Conservation (phyloP, 1,284 basidiomycete species). For the Malassezia japonica region DNA sequence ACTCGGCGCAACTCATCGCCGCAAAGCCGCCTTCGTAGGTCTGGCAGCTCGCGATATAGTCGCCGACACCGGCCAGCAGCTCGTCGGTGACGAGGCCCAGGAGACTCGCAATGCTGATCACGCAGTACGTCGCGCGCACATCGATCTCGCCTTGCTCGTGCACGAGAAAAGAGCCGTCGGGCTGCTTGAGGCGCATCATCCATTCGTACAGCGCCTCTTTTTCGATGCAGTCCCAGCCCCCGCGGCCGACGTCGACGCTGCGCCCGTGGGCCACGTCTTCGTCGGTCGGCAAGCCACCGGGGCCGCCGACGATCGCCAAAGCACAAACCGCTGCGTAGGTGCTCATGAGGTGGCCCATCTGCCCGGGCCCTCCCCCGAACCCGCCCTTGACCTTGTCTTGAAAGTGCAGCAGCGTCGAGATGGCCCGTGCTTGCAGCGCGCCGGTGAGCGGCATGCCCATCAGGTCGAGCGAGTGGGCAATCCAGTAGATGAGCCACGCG, state of each 20-base stretch:
- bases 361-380: constrained; percentile 82
- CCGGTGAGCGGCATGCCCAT: constrained; percentile 30
- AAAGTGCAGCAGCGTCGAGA: constrained; percentile 42
- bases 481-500: constrained; percentile 47
- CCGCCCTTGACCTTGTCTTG: constrained; percentile 56
- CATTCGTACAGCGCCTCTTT: constrained; percentile 65
- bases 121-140: constrained; percentile 71
- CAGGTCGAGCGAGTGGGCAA: constrained; percentile 36
- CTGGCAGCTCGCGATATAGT: constrained; percentile 64
- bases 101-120: constrained; percentile 61
- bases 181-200: constrained; percentile 84
- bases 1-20: constrained; percentile 64
- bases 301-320: constrained; percentile 67
- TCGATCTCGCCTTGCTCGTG: constrained; percentile 82
- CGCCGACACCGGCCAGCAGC: constrained; percentile 56
- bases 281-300: constrained; percentile 48
- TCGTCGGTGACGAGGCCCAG: constrained; percentile 78
- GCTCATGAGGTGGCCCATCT: constrained; percentile 75
- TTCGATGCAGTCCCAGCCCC: constrained; percentile 48
- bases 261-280: constrained; percentile 51
- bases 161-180: constrained; percentile 88
- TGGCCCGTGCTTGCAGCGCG: constrained; percentile 27
- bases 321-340: constrained; percentile 82
- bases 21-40: constrained; percentile 97
- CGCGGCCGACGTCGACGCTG: constrained; percentile 50